Conservation (phyloP, 108 stramenopile species). For the Mediolabrus comicus region DNA sequence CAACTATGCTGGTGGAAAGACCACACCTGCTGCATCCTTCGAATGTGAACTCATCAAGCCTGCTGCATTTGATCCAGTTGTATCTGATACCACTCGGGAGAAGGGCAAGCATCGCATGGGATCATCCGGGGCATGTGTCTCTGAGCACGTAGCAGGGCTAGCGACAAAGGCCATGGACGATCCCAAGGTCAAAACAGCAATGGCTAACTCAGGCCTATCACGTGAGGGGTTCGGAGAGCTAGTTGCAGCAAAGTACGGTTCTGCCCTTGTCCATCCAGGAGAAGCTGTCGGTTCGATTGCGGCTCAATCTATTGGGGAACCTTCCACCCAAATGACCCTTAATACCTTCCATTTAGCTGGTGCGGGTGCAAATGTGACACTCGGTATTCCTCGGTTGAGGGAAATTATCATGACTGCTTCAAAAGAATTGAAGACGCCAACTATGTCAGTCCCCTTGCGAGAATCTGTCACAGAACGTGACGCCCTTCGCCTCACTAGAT, state of each 20-base stretch:
- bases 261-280: slow-evolving; percentile 93
- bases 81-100: slow-evolving; percentile 52
- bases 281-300: slow-evolving; percentile 99
- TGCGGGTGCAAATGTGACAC: slow-evolving; percentile 99
- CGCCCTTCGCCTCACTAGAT: slow-evolving; percentile 72
- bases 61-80: slow-evolving; percentile 72
- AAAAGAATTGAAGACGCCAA: slow-evolving; percentile 91
- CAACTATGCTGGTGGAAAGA: slow-evolving; percentile 49
- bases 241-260: slow-evolving; percentile 90
- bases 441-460: slow-evolving; percentile 91
- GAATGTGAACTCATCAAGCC: slow-evolving; percentile 66
- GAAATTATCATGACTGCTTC: slow-evolving; percentile 99
- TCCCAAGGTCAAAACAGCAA: slow-evolving; percentile 54
- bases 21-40: slow-evolving; percentile 53
- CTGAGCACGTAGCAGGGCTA: slow-evolving; percentile 73
- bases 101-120: slow-evolving; percentile 62
- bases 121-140: slow-evolving; percentile 81
- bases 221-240: slow-evolving; percentile 56
- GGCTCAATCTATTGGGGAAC: slow-evolving; percentile 97
- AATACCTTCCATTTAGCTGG: slow-evolving; percentile 99
- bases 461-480: slow-evolving; percentile 50
- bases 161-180: slow-evolving; percentile 51
- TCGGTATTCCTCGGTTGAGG: slow-evolving; percentile 98
- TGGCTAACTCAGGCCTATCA: slow-evolving; percentile 59
- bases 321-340: slow-evolving; percentile 99